Base-by-base conservation (phyloP, 75 land plant species). In the Pinus albicaulis region DNA sequence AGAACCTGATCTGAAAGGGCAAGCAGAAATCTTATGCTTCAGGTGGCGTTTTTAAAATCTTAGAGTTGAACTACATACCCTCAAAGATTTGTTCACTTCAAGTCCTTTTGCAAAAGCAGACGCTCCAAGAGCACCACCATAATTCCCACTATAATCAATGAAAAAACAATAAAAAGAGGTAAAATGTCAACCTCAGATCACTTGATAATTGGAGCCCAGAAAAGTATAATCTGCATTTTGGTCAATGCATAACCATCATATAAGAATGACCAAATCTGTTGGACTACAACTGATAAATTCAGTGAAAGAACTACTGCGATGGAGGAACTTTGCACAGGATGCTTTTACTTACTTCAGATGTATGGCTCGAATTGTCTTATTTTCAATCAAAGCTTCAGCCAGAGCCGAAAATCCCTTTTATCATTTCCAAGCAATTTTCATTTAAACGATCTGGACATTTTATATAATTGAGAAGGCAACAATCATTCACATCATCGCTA, bases 91-190 rank as follows among this genome's bases (percentile, higher is more conserved):
- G 79, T 98, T 95, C 74, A 79, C 82, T 82, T 95, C 94, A 60
- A 98, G 72, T 48, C 98, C 99, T 86, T 98, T 93, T n/a, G 94
- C 99, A 60, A 98, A 69, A 61, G 92, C 90, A 83, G 89, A 85
- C 73, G 88, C 98, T 36, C 98, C 99, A 68, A 98, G 89, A 28
- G 98, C 82, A 87, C 99, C 99, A 84, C 99, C 99, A 81, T 98
- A 98, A 63, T 98, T 98, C 78, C 98, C 98, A 88, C 99, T 98
- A 84, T 34, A 71, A 26, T 63, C 68, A 25, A 22, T 8, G 17
- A 31, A 78, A 52, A 78, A 34, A 23, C 31, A 55, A 34, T 26
- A 20, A 38, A 38, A 8, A 22, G 57, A 17, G 57, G 19, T 58
- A 23, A 28, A 41, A 41, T 24, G 10, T n/a, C 76, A 26, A 16